phyloP scores from a whole-genome alignment of 805 yeast genomes.

The Starmerella asiatica region DNA sequence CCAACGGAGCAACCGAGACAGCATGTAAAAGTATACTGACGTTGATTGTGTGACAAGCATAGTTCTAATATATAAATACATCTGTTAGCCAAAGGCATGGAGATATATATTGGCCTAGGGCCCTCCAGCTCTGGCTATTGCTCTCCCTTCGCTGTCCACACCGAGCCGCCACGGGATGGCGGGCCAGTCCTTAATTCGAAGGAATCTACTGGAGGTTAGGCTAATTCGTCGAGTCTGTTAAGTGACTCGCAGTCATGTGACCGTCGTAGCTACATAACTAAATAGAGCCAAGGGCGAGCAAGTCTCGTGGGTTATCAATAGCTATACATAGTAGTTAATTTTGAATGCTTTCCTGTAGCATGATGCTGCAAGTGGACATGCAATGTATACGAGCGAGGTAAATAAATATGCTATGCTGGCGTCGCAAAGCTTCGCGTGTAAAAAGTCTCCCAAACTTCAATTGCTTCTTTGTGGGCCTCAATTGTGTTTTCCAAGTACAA shows the following conservation, averaged over 20 bases:
- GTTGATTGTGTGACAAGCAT: background rate
- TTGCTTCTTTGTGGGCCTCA: slow-evolving; percentile 79
- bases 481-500: slow-evolving; percentile 79
- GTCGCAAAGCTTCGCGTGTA: slow-evolving; percentile 30
- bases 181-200: slow-evolving; percentile 18
- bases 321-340: no score
- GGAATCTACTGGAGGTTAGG: slow-evolving; percentile 12
- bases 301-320: no score
- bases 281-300: no score
- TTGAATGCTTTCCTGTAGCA: no score
- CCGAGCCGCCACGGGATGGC: slow-evolving; percentile 20
- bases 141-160: slow-evolving; percentile 43
- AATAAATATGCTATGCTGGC: no score
- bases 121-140: slow-evolving; percentile 1
- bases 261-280: no score
- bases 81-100: background rate
- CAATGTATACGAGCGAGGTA: no score
- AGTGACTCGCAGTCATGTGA: no score
- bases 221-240: no score
- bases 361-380: background rate
- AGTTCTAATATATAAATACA: background rate
- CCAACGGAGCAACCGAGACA: no score
- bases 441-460: slow-evolving; percentile 41
- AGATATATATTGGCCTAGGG: background rate
- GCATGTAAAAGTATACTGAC: background rate